These are phyloP conservation scores for Mariannaea sp. DNA, from an alignment of 2,329 filamentous ascomycete genomes.

Conservation along the genomic window DNA sequence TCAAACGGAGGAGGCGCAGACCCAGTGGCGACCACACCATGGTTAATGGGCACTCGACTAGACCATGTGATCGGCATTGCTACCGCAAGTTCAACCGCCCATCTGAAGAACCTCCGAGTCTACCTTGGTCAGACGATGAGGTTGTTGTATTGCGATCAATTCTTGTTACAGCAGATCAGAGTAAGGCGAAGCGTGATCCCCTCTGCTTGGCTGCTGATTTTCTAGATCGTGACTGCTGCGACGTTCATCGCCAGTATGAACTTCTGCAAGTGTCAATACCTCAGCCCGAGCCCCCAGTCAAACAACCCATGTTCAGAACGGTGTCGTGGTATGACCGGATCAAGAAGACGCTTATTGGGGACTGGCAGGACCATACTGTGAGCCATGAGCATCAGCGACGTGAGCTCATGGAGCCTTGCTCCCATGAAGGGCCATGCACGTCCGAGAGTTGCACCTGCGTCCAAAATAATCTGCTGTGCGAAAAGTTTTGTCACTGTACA, in stretches of 20 bases:
- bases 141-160: constrained; percentile 53
- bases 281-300: constrained; percentile 34
- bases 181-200: constrained; percentile 47
- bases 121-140: constrained; percentile 56
- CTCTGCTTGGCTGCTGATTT: constrained; percentile 57
- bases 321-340: constrained; percentile 62
- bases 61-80: constrained; percentile 50
- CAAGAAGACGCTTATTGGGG: constrained; percentile 57
- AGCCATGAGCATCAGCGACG: constrained; percentile 61
- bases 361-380: constrained; percentile 61
- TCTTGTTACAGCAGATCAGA: constrained; percentile 49
- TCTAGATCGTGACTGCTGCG: constrained; percentile 57
- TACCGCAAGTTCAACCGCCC: constrained; percentile 40
- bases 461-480: constrained; percentile 66
- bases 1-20: constrained; percentile 37
- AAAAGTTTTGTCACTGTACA: constrained; percentile 71
- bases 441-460: constrained; percentile 66
- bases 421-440: constrained; percentile 71
- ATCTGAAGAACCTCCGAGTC: constrained; percentile 9
- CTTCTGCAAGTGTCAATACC: constrained; percentile 35
- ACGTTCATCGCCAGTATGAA: constrained; percentile 48
- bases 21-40: constrained; percentile 3
- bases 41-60: constrained; percentile 25
- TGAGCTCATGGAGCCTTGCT: constrained; percentile 67
- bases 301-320: constrained; percentile 46